These are phyloP conservation scores for Calonectria pauciramosa DNA, from an alignment of 2,329 filamentous ascomycete species.

Conservation along the genomic window DNA sequence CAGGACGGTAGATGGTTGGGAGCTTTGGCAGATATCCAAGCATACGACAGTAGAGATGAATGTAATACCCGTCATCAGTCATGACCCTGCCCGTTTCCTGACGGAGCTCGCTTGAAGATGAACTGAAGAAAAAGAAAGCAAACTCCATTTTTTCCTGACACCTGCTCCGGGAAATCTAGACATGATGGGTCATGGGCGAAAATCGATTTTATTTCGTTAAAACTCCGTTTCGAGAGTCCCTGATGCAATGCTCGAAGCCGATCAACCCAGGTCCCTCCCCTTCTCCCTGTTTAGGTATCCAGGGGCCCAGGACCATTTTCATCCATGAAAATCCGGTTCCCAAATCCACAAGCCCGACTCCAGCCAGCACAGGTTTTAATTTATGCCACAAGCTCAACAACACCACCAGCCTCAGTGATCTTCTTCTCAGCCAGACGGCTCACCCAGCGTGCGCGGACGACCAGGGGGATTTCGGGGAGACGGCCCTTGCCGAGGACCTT, in stretches of 20 bases:
- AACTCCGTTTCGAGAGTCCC: slow-evolving; percentile 56
- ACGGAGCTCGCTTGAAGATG: neutral
- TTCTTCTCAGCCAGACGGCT: slow-evolving; percentile 97
- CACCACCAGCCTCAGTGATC: slow-evolving; percentile 97
- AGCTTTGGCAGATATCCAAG: slow-evolving; percentile 33
- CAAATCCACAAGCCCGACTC: slow-evolving; percentile 52
- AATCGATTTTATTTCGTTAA: slow-evolving; percentile 57
- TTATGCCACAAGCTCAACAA: slow-evolving; percentile 94
- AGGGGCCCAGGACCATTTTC: slow-evolving; percentile 42
- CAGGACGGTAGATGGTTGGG: slow-evolving; percentile 26
- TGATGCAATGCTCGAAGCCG: slow-evolving; percentile 60
- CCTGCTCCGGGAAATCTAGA: slow-evolving; percentile 14
- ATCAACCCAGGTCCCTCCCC: slow-evolving; percentile 50
- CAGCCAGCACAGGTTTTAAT: slow-evolving; percentile 41
- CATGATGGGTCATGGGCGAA: slow-evolving; percentile 48
- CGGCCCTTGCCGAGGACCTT: slow-evolving; percentile 99
- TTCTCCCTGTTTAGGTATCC: slow-evolving; percentile 35
- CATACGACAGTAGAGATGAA: slow-evolving; percentile 32
- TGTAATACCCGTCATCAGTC: slow-evolving; percentile 30
- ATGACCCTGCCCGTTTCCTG: slow-evolving; percentile 15
- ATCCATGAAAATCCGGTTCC: slow-evolving; percentile 47
- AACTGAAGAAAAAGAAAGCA: neutral
- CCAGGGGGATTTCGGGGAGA: slow-evolving; percentile 90
- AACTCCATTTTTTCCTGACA: neutral
- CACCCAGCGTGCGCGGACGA: slow-evolving; percentile 96